Percentiles rank a stretch among this genome's conserved stretches.
Conservation (phyloP, 2,329 filamentous ascomycete species). For the Cercospora citrullina region DNA sequence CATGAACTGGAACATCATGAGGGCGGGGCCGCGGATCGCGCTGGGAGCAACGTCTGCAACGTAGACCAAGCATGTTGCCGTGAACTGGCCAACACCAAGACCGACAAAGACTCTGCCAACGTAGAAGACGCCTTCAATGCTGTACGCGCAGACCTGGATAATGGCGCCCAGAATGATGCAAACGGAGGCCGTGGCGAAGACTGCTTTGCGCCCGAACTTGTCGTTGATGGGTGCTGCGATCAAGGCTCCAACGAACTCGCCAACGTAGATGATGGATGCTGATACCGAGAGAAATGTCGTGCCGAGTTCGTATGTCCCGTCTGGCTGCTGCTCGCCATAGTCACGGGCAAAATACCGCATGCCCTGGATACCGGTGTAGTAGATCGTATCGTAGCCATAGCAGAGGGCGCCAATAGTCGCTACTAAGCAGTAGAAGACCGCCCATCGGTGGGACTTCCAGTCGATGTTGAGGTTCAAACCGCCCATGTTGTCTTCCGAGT, state of each 20-base stretch:
- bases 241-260: conserved; percentile 26
- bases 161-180: conserved; percentile 27
- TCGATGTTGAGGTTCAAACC: conserved; percentile 28
- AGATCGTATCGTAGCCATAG: conserved; percentile 29
- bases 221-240: conserved; percentile 29
- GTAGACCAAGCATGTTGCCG: conserved; percentile 27
- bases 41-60: conserved; percentile 27
- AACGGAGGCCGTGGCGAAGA: conserved; percentile 23
- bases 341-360: conserved; percentile 27
- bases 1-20: conserved; percentile 31
- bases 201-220: conserved; percentile 25
- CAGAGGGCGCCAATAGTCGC: conserved; percentile 28
- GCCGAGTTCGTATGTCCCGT: conserved; percentile 22
- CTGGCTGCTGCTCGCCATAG: conserved; percentile 21
- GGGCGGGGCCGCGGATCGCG: conserved; percentile 26
- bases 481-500: conserved; percentile 12
- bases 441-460: conserved; percentile 26
- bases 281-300: conserved; percentile 28
- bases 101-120: conserved; percentile 26
- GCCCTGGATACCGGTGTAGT: conserved; percentile 29
- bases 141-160: conserved; percentile 26
- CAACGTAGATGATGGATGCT: conserved; percentile 29
- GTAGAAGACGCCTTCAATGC: conserved; percentile 28
- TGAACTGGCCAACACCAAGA: conserved; percentile 28
- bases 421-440: conserved; percentile 27